Conservation (phyloP, 495 filamentous ascomycete species). For the Neurospora sp. region DNA sequence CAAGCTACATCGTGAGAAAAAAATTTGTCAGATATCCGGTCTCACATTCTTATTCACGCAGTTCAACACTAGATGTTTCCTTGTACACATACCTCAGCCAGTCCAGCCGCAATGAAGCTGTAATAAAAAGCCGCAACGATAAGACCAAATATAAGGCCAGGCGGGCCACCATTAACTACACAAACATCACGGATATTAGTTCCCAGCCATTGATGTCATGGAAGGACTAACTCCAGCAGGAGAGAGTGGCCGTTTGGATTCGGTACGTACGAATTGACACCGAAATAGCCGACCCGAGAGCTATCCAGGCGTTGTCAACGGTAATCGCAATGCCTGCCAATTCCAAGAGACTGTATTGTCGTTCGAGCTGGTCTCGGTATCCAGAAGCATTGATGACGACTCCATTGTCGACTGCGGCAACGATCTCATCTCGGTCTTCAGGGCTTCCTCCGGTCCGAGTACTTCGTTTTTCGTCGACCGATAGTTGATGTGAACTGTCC, state of each 20-base stretch:
- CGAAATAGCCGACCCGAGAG: slow-evolving; percentile 42
- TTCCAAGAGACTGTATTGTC: slow-evolving; percentile 44
- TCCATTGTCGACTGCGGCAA: slow-evolving; percentile 27
- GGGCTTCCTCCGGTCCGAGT: not conserved
- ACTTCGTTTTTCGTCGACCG: not conserved
- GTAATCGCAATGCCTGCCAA: slow-evolving; percentile 44
- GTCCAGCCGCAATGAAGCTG: slow-evolving; percentile 33
- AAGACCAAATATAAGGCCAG: slow-evolving; percentile 48
- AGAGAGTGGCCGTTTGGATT: not conserved
- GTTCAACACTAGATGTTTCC: not conserved
- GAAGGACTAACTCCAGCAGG: not conserved
- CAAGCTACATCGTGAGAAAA: slow-evolving; percentile 39
- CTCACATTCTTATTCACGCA: not conserved
- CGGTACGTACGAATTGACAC: slow-evolving; percentile 39
- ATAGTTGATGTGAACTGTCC: not conserved
- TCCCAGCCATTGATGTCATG: not conserved
- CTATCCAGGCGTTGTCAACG: slow-evolving; percentile 47
- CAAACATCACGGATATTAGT: slow-evolving; percentile 1
- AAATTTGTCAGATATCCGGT: not conserved
- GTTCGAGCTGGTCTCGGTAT: slow-evolving; percentile 44
- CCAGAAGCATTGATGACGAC: slow-evolving; percentile 44
- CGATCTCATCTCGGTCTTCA: slow-evolving; percentile 16
- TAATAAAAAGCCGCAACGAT: slow-evolving; percentile 36
- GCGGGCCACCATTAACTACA: slow-evolving; percentile 46
- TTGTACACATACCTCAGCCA: slow-evolving; percentile 27